Base-by-base conservation (phyloP, 2,329 filamentous ascomycete genomes). In the Colletotrichum sansevieriae region DNA sequence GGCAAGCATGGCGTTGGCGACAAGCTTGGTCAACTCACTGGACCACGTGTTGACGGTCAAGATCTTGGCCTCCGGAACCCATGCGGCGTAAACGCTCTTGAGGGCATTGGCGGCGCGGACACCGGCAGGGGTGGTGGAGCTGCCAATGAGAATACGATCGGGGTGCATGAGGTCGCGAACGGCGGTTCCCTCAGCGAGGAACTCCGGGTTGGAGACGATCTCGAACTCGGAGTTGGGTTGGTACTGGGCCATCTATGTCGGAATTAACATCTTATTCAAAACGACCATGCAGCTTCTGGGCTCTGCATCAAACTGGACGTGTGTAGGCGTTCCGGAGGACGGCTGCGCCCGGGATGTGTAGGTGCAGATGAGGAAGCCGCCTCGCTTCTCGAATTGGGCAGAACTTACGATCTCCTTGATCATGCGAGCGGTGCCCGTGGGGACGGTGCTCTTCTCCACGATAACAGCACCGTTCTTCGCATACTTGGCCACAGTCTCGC, bases 381-480 rank as follows among this genome's bases (percentile, higher is more conserved):
- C 11, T 10, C 12, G 18, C 4, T 41, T 18, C 3, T 33, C 20
- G 5, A 13, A 11, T n/a, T 13, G 7, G 18, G 7, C 1, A 25
- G 33, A 54, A 76, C 84, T 78, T 79, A 93, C 89, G 72, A 90
- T 92, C 72, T 90, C 86, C 73, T 87, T 85, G 44, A 94, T 88
- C 37, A 89, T 86, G 72, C 92, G 86, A 2, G 91, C 91, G 5
- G 92, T 94, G 70, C 90, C 84, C 76, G 91, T 93, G 3, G 92
- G 92, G 29, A 95, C 92, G 0, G 92, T 95, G 64, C 89, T 92
- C 82, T 95, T 95, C 81, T 95, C 92, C 20, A 95, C 92, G 58
- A 95, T 88, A 63, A 95, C 92, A 63, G 91, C 88, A 55, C 90
- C 90, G 18, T 85, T 82, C 35, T 85, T 88, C 3, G 92, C 90